A percentile compares a stretch with the other conserved stretches of the same genome.
phyloP scores from a whole-genome alignment of 2,329 filamentous ascomycete genomes.

The Xylaria sp. region DNA sequence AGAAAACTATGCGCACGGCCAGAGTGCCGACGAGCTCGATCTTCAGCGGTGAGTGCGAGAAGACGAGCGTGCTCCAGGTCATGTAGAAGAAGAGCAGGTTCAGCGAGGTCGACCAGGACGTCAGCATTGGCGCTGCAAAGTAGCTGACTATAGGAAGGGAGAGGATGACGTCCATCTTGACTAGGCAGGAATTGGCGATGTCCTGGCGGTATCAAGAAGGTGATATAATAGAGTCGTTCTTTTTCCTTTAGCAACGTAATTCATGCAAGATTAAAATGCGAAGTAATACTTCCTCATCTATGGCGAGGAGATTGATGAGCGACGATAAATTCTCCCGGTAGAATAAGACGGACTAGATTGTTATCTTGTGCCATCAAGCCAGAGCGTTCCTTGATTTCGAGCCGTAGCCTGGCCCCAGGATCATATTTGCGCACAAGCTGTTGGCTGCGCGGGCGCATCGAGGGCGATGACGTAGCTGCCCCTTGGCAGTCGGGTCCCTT shows the following conservation, averaged over 20 bases:
- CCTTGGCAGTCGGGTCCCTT: conserved; percentile 18
- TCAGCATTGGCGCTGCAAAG: conserved; percentile 68
- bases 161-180: conserved; percentile 72
- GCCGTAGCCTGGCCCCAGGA: neutral
- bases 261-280: neutral
- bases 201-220: neutral
- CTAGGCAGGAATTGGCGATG: neutral
- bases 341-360: neutral
- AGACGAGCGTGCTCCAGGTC: conserved; percentile 86
- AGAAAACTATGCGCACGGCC: conserved; percentile 75
- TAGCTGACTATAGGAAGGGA: conserved; percentile 79
- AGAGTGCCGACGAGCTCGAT: conserved; percentile 80
- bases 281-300: no score
- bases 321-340: neutral
- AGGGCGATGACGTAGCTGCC: conserved; percentile 28
- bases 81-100: conserved; percentile 91
- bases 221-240: neutral
- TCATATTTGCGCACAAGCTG: neutral
- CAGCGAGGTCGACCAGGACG: conserved; percentile 80
- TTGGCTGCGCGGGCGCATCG: neutral
- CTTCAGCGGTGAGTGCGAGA: conserved; percentile 78
- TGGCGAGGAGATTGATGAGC: neutral
- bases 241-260: neutral
- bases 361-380: neutral
- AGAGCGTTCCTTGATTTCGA: conserved; percentile 6